phyloP scores from a whole-genome alignment of 2,329 filamentous ascomycete species.

The Xylaria digitata region DNA sequence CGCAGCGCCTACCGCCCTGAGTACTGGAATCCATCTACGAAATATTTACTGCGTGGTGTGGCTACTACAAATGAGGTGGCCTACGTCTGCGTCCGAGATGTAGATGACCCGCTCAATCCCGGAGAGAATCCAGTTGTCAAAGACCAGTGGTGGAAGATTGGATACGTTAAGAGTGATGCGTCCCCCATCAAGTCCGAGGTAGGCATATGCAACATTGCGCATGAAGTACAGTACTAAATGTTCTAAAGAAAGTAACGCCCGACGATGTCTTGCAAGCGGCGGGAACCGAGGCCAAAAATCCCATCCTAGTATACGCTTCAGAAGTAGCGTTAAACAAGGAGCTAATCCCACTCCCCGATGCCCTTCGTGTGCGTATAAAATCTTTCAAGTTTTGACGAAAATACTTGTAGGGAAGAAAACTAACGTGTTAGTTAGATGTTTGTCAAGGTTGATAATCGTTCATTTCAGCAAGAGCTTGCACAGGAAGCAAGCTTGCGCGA shows the following conservation, averaged over 20 bases:
- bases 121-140: slow-evolving; percentile 47
- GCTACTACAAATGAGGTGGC: slow-evolving; percentile 59
- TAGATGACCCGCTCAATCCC: slow-evolving; percentile 57
- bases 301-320: slow-evolving; percentile 65
- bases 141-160: slow-evolving; percentile 69
- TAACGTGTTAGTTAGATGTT: slow-evolving; percentile 57
- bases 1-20: slow-evolving; percentile 48
- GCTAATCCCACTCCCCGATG: slow-evolving; percentile 53
- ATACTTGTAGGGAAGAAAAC: slow-evolving; percentile 1
- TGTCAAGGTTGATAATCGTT: slow-evolving; percentile 62
- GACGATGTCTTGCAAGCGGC: slow-evolving; percentile 60
- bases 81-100: slow-evolving; percentile 62
- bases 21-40: slow-evolving; percentile 55
- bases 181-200: slow-evolving; percentile 63
- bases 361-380: slow-evolving; percentile 51
- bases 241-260: slow-evolving; percentile 58
- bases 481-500: slow-evolving; percentile 48
- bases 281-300: slow-evolving; percentile 60
- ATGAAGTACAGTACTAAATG: slow-evolving; percentile 35
- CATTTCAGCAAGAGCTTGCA: slow-evolving; percentile 62
- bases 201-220: slow-evolving; percentile 37
- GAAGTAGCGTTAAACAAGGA: slow-evolving; percentile 58
- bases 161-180: slow-evolving; percentile 54
- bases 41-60: slow-evolving; percentile 64
- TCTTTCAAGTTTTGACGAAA: background rate